Evolutionary conservation across 345 rosid species (phyloP).

Genomic region (Eucalyptus pauciflora): DNA sequence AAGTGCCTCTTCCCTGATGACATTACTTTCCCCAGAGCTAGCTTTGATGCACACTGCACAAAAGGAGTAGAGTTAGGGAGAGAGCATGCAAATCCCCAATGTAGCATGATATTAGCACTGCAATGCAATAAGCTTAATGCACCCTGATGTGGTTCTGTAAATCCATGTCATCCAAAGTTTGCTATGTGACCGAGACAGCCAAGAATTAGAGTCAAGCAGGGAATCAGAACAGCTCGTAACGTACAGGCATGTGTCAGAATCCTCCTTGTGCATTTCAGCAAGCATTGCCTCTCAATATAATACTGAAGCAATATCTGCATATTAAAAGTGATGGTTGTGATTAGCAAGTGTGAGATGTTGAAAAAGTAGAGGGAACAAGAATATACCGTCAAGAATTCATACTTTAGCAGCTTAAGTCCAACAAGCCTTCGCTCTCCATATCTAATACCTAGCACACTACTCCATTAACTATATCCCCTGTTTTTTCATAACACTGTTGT

Average conservation of each 20-base stretch:
- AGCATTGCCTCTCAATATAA: slow-evolving; percentile 89
- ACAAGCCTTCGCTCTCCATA: not conserved
- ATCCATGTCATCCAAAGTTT: not conserved
- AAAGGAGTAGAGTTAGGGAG: not conserved
- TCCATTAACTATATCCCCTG: not conserved
- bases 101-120: not conserved
- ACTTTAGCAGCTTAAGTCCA: not conserved
- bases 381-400: not conserved
- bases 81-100: not conserved
- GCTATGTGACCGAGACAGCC: not conserved
- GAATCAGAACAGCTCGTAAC: slow-evolving; percentile 1
- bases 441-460: not conserved
- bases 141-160: not conserved
- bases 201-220: not conserved
- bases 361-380: not conserved
- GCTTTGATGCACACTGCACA: slow-evolving; percentile 51
- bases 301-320: slow-evolving; percentile 66
- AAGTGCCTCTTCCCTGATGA: slow-evolving; percentile 29
- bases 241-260: slow-evolving; percentile 75
- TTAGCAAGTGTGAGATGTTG: not conserved
- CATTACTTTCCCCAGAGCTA: slow-evolving; percentile 27
- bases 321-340: not conserved
- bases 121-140: not conserved
- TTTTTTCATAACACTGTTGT: not conserved
- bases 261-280: slow-evolving; percentile 74